Conservation (phyloP, 208 protist species). For the Zelonia costaricensis region DNA sequence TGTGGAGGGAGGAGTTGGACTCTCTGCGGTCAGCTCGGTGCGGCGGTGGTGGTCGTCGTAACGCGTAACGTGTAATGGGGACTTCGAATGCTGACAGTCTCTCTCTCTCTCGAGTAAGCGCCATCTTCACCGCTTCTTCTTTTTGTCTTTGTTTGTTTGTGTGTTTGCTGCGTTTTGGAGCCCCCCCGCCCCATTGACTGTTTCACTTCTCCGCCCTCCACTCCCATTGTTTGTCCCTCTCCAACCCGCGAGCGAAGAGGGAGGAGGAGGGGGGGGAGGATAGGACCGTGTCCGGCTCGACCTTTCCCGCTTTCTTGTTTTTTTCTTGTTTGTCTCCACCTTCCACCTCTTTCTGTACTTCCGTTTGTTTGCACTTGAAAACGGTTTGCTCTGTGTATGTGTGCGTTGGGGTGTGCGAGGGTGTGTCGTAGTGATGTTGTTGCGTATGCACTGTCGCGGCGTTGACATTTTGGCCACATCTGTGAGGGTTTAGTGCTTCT, state of each 20-base stretch:
- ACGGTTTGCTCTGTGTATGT: too few species aligned
- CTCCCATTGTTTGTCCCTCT: background rate
- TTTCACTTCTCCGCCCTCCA: background rate
- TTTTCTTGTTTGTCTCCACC: background rate
- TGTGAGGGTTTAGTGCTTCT: too few species aligned
- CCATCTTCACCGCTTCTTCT: background rate
- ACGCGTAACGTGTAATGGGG: slow-evolving; percentile 3
- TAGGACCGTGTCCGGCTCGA: background rate
- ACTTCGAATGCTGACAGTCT: background rate
- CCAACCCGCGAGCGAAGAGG: background rate
- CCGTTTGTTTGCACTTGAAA: too few species aligned
- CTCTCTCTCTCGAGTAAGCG: background rate
- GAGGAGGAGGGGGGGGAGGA: background rate
- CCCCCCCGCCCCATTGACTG: too few species aligned
- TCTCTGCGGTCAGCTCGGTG: too few species aligned
- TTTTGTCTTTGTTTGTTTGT: background rate
- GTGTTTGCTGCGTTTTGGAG: too few species aligned
- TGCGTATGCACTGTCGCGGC: too few species aligned
- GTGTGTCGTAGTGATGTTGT: too few species aligned
- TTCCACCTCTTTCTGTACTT: too few species aligned
- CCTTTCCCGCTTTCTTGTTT: background rate
- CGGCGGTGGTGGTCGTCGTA: too few species aligned
- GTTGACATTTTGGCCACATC: too few species aligned
- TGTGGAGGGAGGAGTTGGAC: background rate
- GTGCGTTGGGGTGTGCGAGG: too few species aligned